phyloP scores from a whole-genome alignment of 352 stramenopile species.

The Phytophthora cactorum region DNA sequence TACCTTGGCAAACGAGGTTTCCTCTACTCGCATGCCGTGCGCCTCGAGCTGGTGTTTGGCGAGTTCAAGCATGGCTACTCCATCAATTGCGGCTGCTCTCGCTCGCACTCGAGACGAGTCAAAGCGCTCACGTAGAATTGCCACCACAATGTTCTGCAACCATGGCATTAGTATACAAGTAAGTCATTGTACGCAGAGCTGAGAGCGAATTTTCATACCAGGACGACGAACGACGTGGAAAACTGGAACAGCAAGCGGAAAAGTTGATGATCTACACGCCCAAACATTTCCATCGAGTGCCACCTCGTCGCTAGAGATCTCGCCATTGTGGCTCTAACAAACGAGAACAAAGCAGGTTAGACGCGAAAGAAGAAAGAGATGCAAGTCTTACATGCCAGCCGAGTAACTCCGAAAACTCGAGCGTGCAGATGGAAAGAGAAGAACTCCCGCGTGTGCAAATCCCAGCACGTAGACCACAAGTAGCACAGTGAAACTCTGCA shows the following conservation, averaged over 20 bases:
- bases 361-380: background rate
- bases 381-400: conserved; percentile 53
- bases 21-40: conserved; percentile 51
- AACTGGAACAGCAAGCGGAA: conserved; percentile 52
- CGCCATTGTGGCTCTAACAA: conserved; percentile 38
- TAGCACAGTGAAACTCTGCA: conserved; percentile 46
- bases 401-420: conserved; percentile 47
- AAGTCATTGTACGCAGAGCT: background rate
- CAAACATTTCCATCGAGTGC: conserved; percentile 28
- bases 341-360: background rate
- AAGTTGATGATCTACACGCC: conserved; percentile 24
- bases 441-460: conserved; percentile 50
- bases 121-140: conserved; percentile 71
- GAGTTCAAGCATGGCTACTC: conserved; percentile 53
- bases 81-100: conserved; percentile 34
- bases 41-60: conserved; percentile 63
- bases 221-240: conserved; percentile 47
- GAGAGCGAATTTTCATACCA: conserved; percentile 27
- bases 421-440: conserved; percentile 48
- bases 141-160: conserved; percentile 61
- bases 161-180: background rate
- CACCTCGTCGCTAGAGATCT: conserved; percentile 24
- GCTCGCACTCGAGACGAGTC: conserved; percentile 32
- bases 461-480: conserved; percentile 52
- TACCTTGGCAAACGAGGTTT: conserved; percentile 54